Base-by-base conservation (phyloP, 768 basidiomycete species). In the Pulveroboletus sp. region DNA sequence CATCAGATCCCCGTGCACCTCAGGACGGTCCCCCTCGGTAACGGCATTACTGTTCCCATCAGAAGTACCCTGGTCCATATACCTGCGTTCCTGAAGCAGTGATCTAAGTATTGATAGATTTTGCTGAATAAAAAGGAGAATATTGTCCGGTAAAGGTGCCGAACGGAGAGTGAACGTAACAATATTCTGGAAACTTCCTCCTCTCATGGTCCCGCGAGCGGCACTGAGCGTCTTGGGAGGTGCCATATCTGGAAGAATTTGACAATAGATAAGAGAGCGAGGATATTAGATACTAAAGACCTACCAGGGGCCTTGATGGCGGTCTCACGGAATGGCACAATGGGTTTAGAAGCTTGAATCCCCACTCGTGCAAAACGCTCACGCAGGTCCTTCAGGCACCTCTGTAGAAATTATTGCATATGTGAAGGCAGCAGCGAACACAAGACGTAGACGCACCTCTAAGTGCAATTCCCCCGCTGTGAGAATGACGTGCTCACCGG, bases 251-350 rank as follows among this genome's bases (percentile, higher is more conserved):
- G 59, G 9, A 6, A 45, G 14, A 37, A 21, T 43, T 17, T 47
- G 39, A 33, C 43, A 32, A 49, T n/a, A 17, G 38, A 33, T 21
- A 32, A 53, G 36, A 47, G 27, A 7, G 38, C 15, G 39, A 33
- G 15, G 14, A 24, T n/a, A 24, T 37, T 38, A 28, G 24, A 43
- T 31, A 31, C 5, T 28, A 28, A 8, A 28, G 28, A 35, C 54
- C 59, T 62, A 89, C 92, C 92, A 59, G 76, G 62, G 4, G 76
- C 91, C 58, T 82, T 87, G 13, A 95, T 79, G 0, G 91, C 89
- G 0, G 96, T 97, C 69, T 98, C 96, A 36, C 96, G 80, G 74
- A 97, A 99, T 10, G 96, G 96, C 3, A 99, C 96, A 50, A 98
- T 97, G 0, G 94, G 93, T 59, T 93, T 84, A 1, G 94, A 97